phyloP scores from a whole-genome alignment of 306 rosid species.

The Senna tora region DNA sequence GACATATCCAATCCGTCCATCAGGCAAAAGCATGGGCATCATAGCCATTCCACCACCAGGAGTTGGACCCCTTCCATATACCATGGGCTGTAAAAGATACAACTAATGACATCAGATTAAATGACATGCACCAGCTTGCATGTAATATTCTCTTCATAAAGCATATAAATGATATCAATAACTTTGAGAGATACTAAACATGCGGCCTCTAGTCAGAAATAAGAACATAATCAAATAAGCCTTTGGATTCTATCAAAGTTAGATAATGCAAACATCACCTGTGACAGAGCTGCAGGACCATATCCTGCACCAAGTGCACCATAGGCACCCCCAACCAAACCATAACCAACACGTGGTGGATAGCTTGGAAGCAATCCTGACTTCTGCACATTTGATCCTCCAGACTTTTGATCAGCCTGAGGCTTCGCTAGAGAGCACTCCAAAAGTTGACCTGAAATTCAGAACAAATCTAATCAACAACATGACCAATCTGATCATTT shows the following conservation, averaged over 20 bases:
- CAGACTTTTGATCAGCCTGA: conserved; percentile 82
- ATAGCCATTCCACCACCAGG: conserved; percentile 88
- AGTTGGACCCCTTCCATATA: conserved; percentile 77
- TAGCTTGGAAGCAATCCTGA: conserved; percentile 81
- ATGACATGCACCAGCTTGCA: conserved; percentile 8
- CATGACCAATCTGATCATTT: conserved; percentile 19
- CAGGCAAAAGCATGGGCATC: conserved; percentile 97
- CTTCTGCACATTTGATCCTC: conserved; percentile 63
- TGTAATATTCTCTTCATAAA: conserved; percentile 22
- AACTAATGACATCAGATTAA: conserved; percentile 35
- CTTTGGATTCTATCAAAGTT: neutral
- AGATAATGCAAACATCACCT: conserved; percentile 50
- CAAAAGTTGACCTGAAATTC: conserved; percentile 70
- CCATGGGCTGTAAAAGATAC: conserved; percentile 65
- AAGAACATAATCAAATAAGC: conserved; percentile 6
- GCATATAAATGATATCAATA: conserved; percentile 11
- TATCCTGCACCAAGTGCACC: conserved; percentile 80
- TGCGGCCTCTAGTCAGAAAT: neutral
- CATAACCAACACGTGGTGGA: conserved; percentile 74
- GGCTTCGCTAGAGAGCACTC: conserved; percentile 98
- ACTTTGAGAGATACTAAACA: conserved; percentile 11
- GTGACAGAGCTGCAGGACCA: conserved; percentile 70
- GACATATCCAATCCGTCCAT: conserved; percentile 92
- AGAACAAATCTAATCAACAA: conserved; percentile 16
- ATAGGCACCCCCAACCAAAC: conserved; percentile 71